phyloP scores from a whole-genome alignment of 2,329 filamentous ascomycete genomes.

The Gaeumannomyces tritici region DNA sequence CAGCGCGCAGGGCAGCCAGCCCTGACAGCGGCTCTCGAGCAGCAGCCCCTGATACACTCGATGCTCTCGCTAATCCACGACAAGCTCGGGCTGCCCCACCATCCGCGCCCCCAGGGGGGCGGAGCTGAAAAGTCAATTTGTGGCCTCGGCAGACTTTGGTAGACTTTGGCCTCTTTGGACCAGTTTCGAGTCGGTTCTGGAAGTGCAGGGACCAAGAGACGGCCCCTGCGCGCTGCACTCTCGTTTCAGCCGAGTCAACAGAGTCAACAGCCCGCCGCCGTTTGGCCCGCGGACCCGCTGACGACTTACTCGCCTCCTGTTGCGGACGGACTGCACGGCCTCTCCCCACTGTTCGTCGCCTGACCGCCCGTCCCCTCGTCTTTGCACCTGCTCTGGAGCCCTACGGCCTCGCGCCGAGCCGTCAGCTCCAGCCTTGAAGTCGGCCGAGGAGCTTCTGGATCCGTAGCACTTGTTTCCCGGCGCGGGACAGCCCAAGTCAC shows the following conservation, averaged over 20 bases:
- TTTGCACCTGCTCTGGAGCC: no score
- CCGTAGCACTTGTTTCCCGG: no score
- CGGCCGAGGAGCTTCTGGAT: no score
- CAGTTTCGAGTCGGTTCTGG: background rate
- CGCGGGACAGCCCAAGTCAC: no score
- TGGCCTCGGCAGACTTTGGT: no score
- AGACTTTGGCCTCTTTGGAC: background rate
- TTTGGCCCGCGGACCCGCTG: no score
- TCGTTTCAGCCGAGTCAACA: background rate
- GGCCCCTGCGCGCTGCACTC: background rate
- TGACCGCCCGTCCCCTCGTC: background rate
- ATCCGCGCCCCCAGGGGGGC: background rate
- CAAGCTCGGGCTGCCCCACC: background rate
- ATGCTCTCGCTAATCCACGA: background rate
- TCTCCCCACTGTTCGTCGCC: background rate
- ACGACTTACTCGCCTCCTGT: background rate
- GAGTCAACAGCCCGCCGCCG: no score
- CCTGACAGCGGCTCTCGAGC: no score
- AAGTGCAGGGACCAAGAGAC: background rate
- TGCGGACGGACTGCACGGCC: background rate
- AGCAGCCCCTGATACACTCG: background rate
- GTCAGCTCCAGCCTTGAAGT: no score
- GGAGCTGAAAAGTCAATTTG: background rate
- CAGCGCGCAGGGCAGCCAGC: no score
- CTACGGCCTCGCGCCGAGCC: no score